Percentiles rank a stretch among this genome's conserved stretches.
phyloP scores from a whole-genome alignment of 2,329 filamentous ascomycete genomes.

The Cytospora piceae region DNA sequence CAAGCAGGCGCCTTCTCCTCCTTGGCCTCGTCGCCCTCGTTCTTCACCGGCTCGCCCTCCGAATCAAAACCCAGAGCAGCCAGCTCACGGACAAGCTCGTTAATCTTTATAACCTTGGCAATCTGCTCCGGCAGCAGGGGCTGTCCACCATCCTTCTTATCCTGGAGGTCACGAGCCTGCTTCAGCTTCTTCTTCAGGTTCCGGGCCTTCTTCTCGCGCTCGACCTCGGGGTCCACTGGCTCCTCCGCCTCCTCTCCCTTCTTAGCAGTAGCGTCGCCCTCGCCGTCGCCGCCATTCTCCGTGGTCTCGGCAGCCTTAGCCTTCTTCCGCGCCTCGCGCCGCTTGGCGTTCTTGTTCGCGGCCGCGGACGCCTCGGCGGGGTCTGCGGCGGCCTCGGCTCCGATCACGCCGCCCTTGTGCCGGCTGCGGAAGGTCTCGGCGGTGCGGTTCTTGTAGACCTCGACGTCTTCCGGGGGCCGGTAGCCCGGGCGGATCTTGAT shows the following conservation, averaged over 20 bases:
- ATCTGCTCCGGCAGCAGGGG: slow-evolving; percentile 89
- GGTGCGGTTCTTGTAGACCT: slow-evolving; percentile 91
- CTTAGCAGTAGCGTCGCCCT: slow-evolving; percentile 59
- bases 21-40: slow-evolving; percentile 20
- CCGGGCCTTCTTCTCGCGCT: slow-evolving; percentile 90
- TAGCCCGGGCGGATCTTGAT: slow-evolving; percentile 95
- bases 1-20: slow-evolving; percentile 29
- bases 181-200: slow-evolving; percentile 93
- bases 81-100: slow-evolving; percentile 87
- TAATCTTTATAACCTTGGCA: slow-evolving; percentile 96
- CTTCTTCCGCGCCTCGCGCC: slow-evolving; percentile 59
- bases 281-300: slow-evolving; percentile 54
- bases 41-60: slow-evolving; percentile 63
- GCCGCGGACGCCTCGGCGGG: slow-evolving; percentile 47
- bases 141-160: slow-evolving; percentile 88
- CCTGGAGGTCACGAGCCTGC: slow-evolving; percentile 86
- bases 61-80: slow-evolving; percentile 82
- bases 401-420: slow-evolving; percentile 29
- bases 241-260: slow-evolving; percentile 34
- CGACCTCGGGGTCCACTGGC: slow-evolving; percentile 66
- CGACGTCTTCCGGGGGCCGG: slow-evolving; percentile 90
- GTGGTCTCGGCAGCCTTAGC: slow-evolving; percentile 48
- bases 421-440: slow-evolving; percentile 84
- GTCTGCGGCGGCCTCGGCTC: slow-evolving; percentile 44
- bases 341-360: slow-evolving; percentile 86